Evolutionary conservation across 1,139 yeast species (phyloP), one percentile per base, ranked within the genome.

Genomic region (Tardiomyces depauwii): DNA sequence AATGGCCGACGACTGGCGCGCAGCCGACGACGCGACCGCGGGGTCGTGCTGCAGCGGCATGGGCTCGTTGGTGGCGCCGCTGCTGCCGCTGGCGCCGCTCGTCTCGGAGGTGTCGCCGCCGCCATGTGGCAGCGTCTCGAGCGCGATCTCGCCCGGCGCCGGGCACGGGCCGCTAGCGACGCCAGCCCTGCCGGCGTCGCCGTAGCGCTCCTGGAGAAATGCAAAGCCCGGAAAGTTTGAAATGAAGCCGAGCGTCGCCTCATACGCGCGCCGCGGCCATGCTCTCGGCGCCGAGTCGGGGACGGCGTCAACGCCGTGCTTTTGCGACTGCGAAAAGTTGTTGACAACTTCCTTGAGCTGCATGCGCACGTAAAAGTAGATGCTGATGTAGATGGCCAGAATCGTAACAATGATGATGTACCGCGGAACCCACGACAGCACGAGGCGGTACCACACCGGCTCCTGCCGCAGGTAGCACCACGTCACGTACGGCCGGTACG

Each of bases 401-500:
- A 88, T 84, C 32, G 74, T 61, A 13, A 83, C 61, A 51, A 84
- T 73, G 46, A 88, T 76, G 49, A 77, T 62, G 61, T 80, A 87
- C 42, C 96, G 71, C 2, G 95, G 91, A 1, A 78, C 80, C 95
- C 95, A 88, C 52, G 89, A 77, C 45, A 88, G 67, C 1, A 73
- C 88, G 43, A 83, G 61, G 48, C 88, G 71, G 60, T 79, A 81
- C 94, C 94, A 87, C 11, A 74, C 61, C 0, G 94, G 95, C 2
- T 68, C 55, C 45, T 78, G 76, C 0, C 95, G 91, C 45, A 88
- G 67, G 60, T 83, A 87, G 60, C 95, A 82, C 89, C 91, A 84
- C 48, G 86, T 79, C 42, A 82, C 78, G 52, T 77, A 73, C 12
- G 63, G 64, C 33, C 53, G 49, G 46, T 56, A 59, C 13, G 61